Percentiles rank a stretch among this genome's conserved stretches.
Evolutionary conservation across 139 green algal genomes (phyloP).

Genomic region (Yamagishiella unicocca): DNA sequence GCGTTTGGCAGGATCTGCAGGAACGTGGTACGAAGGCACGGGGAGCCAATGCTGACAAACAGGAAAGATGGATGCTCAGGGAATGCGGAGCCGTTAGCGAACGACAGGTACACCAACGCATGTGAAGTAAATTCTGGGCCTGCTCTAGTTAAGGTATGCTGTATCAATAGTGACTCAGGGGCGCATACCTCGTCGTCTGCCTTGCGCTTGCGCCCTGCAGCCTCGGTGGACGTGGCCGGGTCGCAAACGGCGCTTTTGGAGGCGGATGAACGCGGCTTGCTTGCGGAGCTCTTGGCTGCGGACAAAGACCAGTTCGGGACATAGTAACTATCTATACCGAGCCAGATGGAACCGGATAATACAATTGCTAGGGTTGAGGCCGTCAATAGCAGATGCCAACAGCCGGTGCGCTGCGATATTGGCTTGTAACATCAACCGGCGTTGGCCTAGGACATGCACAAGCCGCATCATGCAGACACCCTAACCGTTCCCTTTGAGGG

Average conservation of each 20-base stretch:
- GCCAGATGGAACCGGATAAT: too few species aligned
- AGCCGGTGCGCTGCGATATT: not conserved
- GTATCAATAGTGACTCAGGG: not conserved
- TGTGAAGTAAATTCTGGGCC: not conserved
- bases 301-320: not conserved
- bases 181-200: not conserved
- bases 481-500: too few species aligned
- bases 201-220: conserved; percentile 21
- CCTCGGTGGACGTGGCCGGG: not conserved
- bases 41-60: not conserved
- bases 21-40: not conserved
- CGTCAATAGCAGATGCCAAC: not conserved
- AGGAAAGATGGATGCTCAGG: not conserved
- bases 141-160: not conserved
- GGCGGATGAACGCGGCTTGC: not conserved
- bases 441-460: too few species aligned
- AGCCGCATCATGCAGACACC: too few species aligned
- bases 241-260: not conserved
- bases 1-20: not conserved
- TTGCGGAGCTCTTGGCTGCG: not conserved
- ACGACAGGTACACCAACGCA: not conserved
- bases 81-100: not conserved
- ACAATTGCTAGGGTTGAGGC: too few species aligned
- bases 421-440: too few species aligned
- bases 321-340: too few species aligned